A percentile compares a stretch with the other conserved stretches of the same genome.
Evolutionary conservation across 805 yeast species (phyloP).

Genomic region (Kodamaea kaohsiungensis): DNA sequence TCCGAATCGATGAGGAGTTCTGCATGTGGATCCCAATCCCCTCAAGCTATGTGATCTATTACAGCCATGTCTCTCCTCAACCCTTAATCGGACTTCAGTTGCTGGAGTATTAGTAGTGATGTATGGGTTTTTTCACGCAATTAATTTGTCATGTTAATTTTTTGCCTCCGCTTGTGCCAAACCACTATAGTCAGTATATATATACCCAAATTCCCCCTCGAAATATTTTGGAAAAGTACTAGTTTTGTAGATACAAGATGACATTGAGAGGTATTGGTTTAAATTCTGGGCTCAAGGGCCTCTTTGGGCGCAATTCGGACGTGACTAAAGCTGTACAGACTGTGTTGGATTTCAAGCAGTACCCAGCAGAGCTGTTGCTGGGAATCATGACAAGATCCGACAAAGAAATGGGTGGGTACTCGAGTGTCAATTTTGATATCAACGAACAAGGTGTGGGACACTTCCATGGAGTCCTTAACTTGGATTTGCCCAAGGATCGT

Average conservation of each 20-base stretch:
- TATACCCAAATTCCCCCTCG: conserved; percentile 5
- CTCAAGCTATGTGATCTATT: background rate
- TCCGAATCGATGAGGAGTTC: conserved; percentile 1
- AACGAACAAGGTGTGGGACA: conserved; percentile 34
- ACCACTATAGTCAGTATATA: conserved; percentile 5
- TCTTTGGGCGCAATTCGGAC: conserved; percentile 35
- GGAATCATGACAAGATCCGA: conserved; percentile 66
- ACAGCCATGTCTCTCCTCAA: background rate
- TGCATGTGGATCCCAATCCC: background rate
- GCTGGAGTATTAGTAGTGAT: background rate
- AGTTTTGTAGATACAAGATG: conserved; percentile 22
- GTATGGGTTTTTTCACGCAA: background rate
- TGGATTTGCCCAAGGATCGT: conserved; percentile 62
- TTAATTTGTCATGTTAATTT: background rate
- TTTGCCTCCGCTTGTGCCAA: background rate
- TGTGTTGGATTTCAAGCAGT: conserved; percentile 57
- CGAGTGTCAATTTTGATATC: conserved; percentile 57
- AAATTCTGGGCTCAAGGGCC: conserved; percentile 35
- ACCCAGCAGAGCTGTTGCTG: conserved; percentile 44
- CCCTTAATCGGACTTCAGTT: background rate
- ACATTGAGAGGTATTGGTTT: conserved; percentile 44
- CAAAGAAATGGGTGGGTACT: conserved; percentile 75
- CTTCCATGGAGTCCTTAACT: conserved; percentile 61
- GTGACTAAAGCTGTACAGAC: conserved; percentile 35
- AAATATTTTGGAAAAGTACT: background rate